A percentile compares a stretch with the other conserved stretches of the same genome.
Conservation (phyloP, 106 monocot genomes). For the Narthecium ossifragum region DNA sequence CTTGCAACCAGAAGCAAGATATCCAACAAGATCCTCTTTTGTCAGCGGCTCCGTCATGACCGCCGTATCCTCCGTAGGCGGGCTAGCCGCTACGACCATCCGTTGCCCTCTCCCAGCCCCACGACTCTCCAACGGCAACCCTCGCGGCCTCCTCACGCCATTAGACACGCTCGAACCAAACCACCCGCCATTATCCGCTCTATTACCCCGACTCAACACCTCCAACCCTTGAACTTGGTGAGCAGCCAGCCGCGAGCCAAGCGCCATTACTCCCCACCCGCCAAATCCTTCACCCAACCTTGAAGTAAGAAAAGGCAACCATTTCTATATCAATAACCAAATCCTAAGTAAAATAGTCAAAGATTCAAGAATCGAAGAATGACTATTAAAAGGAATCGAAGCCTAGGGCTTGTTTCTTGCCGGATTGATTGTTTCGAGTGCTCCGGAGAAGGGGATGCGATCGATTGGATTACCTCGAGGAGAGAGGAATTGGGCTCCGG, state of each 20-base stretch:
- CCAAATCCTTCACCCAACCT: background rate
- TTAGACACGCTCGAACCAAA: slow-evolving; percentile 7
- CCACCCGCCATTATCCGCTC: slow-evolving; percentile 4
- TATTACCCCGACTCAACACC: background rate
- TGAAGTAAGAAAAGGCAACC: background rate
- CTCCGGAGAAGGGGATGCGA: too few relatives aligned
- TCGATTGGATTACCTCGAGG: too few relatives aligned
- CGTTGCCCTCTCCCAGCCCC: slow-evolving; percentile 14
- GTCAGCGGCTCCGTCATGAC: slow-evolving; percentile 74
- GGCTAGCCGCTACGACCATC: slow-evolving; percentile 65
- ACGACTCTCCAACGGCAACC: background rate
- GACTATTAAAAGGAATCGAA: too few relatives aligned
- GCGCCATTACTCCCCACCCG: slow-evolving; percentile 26
- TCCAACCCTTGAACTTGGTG: slow-evolving; percentile 11
- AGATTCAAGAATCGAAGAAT: background rate
- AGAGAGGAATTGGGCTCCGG: too few relatives aligned
- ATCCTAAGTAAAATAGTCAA: background rate
- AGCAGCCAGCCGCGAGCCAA: slow-evolving; percentile 11
- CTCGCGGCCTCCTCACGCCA: slow-evolving; percentile 20
- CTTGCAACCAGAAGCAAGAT: slow-evolving; percentile 88
- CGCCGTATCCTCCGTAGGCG: slow-evolving; percentile 73
- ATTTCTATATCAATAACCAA: background rate
- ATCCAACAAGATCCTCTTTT: slow-evolving; percentile 80
- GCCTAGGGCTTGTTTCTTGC: too few relatives aligned
- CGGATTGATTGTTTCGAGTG: too few relatives aligned